Evolutionary conservation across 495 filamentous ascomycete species (phyloP), one percentile per base, ranked within the genome.

Genomic region (Symbiotaphrina buchneri): DNA sequence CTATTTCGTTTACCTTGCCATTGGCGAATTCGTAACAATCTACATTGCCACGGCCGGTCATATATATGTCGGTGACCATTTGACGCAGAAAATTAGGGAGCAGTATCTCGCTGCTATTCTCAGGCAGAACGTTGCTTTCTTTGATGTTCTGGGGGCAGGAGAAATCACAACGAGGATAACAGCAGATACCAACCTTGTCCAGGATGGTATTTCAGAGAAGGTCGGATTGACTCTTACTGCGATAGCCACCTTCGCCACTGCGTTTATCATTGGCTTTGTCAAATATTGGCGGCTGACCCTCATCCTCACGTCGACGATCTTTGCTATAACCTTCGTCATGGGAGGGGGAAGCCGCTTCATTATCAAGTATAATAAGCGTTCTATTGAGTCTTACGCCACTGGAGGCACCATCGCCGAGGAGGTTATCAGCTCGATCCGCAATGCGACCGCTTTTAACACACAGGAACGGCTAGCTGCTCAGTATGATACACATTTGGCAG

Each of bases 81-180:
- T 85, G 43, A 72, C 75, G 16, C 68, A 68, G 39, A 83, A 84
- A 54, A 80, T 93, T 40, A 68, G 83, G 27, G 70, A 81, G 46
- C 65, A 75, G 32, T 92, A 92, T 47, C 63, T 93, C 2, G 56
- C 64, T 36, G 78, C 79, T 27, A 84, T 83, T 42, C 57, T 92
- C 56, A 66, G 71, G 25, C 83, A 93, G 46, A 92, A 93, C 49
- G 80, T 92, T 45, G 83, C 68, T 30, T 91, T 81, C 46, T 93
- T 90, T 48, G 83, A 93, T 45, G 83, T 79, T 41, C 65, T 87
- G 14, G 83, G 83, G 30, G 77, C 83, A 18, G 84, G 84, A 38
- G 83, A 91, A 54, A 78, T 93, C 37, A 91, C 83, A 0, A 92
- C 83, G 1, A 69, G 82, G 33, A 91, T 93, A 44, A 92, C 83